Base-by-base conservation (phyloP, 202 grass and related monocot genomes). In the Sporobolus alterniflorus region DNA sequence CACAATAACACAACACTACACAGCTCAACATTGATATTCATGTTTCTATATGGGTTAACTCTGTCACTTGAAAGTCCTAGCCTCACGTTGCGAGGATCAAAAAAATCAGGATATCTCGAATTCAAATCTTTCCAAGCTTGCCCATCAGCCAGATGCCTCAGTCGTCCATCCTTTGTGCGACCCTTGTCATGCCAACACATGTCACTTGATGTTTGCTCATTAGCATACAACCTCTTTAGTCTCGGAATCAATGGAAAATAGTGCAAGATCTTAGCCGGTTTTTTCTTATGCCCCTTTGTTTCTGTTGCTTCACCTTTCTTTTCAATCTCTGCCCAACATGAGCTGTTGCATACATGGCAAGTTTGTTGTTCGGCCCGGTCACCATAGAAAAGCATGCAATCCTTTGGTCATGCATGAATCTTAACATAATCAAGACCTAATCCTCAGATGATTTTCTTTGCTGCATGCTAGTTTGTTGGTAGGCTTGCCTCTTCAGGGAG, bases 201-300 rank as follows among this genome's bases (percentile, higher is more conserved):
- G 29, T 76, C 36, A n/a, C 11, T 30, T 33, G 59, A n/a, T 22
- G 52, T 87, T 87, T 87, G 8, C 75, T 26, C 15, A 30, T 47
- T 59, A 44, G 73, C 74, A 64, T 59, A 81, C 15, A 87, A 69
- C 16, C 44, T 64, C 22, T 59, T 44, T 6, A 81, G 56, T 48
- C 77, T 87, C 4, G 69, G 84, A 48, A 28, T 75, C 54, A 87
- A 59, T 29, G 76, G 71, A 61, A 77, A 83, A 20, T 75, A 88
- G 10, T 14, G 18, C 79, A 88, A 83, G 9, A 76, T 7, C 36
- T 88, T 78, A 29, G 52, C 21, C 15, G 64, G 36, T 54, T 16
- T 71, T 56, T 78, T 70, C 61, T 61, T 83, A 3, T 44, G 28
- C 32, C 57, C 7, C 72, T 34, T 71, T 41, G 33, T 28, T 47